Evolutionary conservation across 805 yeast species (phyloP), one percentile per base, ranked within the genome.

Genomic region (Maudiozyma serrabonitensis): DNA sequence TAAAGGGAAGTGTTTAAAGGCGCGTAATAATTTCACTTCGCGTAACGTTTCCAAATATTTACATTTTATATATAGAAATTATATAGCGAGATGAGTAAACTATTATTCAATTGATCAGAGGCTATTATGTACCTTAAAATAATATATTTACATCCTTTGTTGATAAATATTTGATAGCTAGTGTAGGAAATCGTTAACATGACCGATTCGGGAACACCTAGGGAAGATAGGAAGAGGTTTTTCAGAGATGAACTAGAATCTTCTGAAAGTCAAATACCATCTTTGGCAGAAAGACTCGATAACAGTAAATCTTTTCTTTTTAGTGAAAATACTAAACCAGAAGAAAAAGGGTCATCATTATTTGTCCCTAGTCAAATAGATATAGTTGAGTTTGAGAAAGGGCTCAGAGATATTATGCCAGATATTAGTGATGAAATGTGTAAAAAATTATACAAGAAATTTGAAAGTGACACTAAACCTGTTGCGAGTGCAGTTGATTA

Each of bases 401-500:
- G 68, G 44, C 52, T 74, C 21, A 58, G 52, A 39, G 68, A 66
- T 2, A 64, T 73, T 40, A 63, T 73, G 15, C 69, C 71, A 0
- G 66, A 58, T 9, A 62, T 74, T 1, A 44, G 61, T 8, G 53
- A 54, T 0, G 15, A 45, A 0, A 50, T 57, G 3, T 53, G 67
- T 1, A 48, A 50, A 6, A 37, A 47, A 15, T 54, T 74, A 12
- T 67, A 53, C 46, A 52, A 56, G 1, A 63, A 60, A 48, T 69
- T 62, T 50, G 54, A 56, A n/a, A 47, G 53, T 15, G 45, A 55
- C 0, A 56, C 55, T 1, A 62, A 65, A n/a, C 57, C 64, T 2
- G 56, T 74, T 2, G 52, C 69, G 12, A 56, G 57, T n/a, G 75
- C 79, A 0, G 66, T 72, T 1, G 68, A 70, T 49, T 69, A 66